Conservation (phyloP, 2,329 filamentous ascomycete species). For the Plenodomus tracheiphilus region DNA sequence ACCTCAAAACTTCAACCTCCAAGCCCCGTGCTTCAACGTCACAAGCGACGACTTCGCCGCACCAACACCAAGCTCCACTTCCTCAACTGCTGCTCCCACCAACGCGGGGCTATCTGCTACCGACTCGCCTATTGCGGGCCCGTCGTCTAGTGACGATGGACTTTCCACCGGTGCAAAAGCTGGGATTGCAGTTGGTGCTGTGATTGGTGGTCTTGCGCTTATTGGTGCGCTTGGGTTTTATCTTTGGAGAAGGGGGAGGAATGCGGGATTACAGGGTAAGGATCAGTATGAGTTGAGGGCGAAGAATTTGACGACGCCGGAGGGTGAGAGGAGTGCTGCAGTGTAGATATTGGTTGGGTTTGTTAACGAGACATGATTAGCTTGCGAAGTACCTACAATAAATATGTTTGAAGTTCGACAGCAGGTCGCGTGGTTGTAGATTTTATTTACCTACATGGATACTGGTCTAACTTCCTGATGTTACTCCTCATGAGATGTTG, state of each 20-base stretch:
- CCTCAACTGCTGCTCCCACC: slow-evolving; percentile 13
- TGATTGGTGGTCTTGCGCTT: slow-evolving; percentile 27
- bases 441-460: no score
- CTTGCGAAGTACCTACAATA: no score
- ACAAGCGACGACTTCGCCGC: slow-evolving; percentile 44
- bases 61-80: slow-evolving; percentile 17
- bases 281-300: slow-evolving; percentile 32
- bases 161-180: slow-evolving; percentile 50
- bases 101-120: slow-evolving; percentile 27
- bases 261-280: slow-evolving; percentile 20
- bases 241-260: slow-evolving; percentile 23
- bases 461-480: no score
- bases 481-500: no score
- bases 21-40: slow-evolving; percentile 54
- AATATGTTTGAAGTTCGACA: no score
- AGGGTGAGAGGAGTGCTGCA: not conserved
- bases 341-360: not conserved
- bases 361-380: no score
- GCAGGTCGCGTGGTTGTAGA: no score
- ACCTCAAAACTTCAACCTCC: slow-evolving; percentile 44
- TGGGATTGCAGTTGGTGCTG: slow-evolving; percentile 45
- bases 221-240: slow-evolving; percentile 27
- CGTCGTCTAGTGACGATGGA: slow-evolving; percentile 14
- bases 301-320: slow-evolving; percentile 16
- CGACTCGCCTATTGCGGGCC: slow-evolving; percentile 14